Base-by-base conservation (phyloP, 2,329 filamentous ascomycete species). In the Stachybotrys chlorohalonatus region DNA sequence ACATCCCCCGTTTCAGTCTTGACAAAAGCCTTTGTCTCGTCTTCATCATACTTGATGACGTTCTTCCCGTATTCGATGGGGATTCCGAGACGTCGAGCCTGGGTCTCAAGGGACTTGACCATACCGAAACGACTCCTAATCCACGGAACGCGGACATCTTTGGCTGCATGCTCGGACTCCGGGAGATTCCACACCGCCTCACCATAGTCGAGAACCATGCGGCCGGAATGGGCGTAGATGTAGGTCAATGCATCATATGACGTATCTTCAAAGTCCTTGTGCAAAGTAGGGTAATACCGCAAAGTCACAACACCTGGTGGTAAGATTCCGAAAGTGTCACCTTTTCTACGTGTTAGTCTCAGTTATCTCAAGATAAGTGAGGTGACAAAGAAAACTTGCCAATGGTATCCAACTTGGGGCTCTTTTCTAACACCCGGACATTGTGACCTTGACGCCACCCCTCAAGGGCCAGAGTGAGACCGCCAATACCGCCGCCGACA, bases 401-500 rank as follows among this genome's bases (percentile, higher is more conserved):
- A 51, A 45, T 54, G 32, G 13, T 54, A 8, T 51, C 51, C 13
- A 53, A 53, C 36, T 31, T 48, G 3, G 39, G 11, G 31, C 36
- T 56, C 13, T 53, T 51, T 13, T 61, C 59, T n/a, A 61, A 32
- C 13, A 61, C 54, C 1, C 52, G 42, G 11, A 61, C 56, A 47
- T 56, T 52, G 30, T 57, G 56, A 0, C 59, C 59, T 11, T 59
- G 54, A 15, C 59, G 51, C 58, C 56, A 61, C 45, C 56, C 59
- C 48, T 60, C 58, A 11, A 58, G 8, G 8, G 59, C 59, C 5
- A 52, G 36, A 24, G 51, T 53, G 5, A 61, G 52, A 3, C 59
- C 58, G 3, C 49, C 54, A 11, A 56, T 36, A 9, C 59, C 59
- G 16, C 53, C 58, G 16, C 58, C 58, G 11, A 56, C 56, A 5